Evolutionary conservation across 495 filamentous ascomycete species (phyloP).

Genomic region (Mycothermus thermophilus): DNA sequence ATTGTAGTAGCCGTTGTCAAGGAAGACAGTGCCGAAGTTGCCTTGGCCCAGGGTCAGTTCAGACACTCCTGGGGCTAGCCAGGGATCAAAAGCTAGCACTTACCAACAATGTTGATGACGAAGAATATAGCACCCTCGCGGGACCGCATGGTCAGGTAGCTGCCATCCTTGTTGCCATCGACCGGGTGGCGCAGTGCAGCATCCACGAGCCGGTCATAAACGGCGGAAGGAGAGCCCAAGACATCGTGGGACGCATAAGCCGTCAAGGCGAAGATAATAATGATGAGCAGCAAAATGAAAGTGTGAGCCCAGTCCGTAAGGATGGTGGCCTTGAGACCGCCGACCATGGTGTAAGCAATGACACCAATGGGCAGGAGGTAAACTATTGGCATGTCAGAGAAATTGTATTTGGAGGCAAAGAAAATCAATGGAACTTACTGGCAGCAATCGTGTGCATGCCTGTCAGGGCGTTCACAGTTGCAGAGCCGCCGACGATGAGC

Average conservation of each 20-base stretch:
- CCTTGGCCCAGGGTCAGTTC: constrained; percentile 42
- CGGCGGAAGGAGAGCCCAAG: constrained; percentile 67
- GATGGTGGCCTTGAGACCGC: constrained; percentile 37
- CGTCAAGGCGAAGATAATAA: constrained; percentile 81
- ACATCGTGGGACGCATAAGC: constrained; percentile 62
- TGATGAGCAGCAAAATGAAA: constrained; percentile 73
- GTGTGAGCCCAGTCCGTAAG: constrained; percentile 56
- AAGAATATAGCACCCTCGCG: constrained; percentile 88
- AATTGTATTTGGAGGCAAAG: neutral
- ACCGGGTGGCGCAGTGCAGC: constrained; percentile 65
- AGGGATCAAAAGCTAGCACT: no score
- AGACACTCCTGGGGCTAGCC: no score
- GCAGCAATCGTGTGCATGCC: constrained; percentile 79
- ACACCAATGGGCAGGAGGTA: constrained; percentile 83
- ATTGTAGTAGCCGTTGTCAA: constrained; percentile 80
- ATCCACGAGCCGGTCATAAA: constrained; percentile 66
- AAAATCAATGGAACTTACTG: constrained; percentile 23
- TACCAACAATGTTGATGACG: constrained; percentile 63
- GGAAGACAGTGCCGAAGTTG: constrained; percentile 70
- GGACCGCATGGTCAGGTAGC: constrained; percentile 82
- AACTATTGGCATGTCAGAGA: constrained; percentile 20
- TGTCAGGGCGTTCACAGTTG: constrained; percentile 71
- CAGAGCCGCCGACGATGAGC: constrained; percentile 81
- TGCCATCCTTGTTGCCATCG: constrained; percentile 69
- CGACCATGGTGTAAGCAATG: constrained; percentile 54